phyloP scores from a whole-genome alignment of 257 asterid species.

The Solanum habrochaites region DNA sequence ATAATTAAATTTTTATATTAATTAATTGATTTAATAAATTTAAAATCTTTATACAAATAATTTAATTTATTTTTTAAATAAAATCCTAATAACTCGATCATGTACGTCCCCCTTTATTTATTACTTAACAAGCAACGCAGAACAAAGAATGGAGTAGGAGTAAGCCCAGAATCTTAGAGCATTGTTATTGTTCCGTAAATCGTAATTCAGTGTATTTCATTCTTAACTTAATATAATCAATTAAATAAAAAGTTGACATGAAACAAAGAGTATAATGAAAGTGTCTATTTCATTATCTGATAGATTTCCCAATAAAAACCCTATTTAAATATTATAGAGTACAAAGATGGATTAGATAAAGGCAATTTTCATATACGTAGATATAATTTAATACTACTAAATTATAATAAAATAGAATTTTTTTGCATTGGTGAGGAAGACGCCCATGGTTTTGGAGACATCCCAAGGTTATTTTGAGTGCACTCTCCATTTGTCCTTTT shows the following conservation, averaged over 20 bases:
- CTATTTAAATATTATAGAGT: neutral
- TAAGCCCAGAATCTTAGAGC: neutral
- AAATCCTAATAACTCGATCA: accelerated
- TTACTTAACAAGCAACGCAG: neutral
- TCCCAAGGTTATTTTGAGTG: constrained; percentile 8
- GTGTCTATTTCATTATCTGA: neutral
- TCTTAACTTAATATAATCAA: neutral
- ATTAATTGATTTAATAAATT: too few relatives aligned
- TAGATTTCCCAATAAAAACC: neutral
- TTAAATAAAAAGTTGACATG: neutral
- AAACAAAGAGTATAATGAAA: neutral
- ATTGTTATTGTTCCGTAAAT: neutral
- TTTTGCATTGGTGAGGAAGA: constrained; percentile 11
- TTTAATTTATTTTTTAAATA: too few relatives aligned
- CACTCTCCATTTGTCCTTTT: neutral
- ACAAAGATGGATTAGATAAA: neutral
- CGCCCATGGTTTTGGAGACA: constrained; percentile 24
- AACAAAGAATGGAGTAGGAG: neutral
- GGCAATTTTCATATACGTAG: neutral
- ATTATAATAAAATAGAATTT: neutral
- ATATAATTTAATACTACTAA: neutral
- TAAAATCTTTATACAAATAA: too few relatives aligned
- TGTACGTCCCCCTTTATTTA: accelerated
- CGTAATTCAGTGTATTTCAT: neutral
- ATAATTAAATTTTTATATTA: too few relatives aligned